Conservation (phyloP, 2,329 filamentous ascomycete genomes). For the Elsinoe arachidis region DNA sequence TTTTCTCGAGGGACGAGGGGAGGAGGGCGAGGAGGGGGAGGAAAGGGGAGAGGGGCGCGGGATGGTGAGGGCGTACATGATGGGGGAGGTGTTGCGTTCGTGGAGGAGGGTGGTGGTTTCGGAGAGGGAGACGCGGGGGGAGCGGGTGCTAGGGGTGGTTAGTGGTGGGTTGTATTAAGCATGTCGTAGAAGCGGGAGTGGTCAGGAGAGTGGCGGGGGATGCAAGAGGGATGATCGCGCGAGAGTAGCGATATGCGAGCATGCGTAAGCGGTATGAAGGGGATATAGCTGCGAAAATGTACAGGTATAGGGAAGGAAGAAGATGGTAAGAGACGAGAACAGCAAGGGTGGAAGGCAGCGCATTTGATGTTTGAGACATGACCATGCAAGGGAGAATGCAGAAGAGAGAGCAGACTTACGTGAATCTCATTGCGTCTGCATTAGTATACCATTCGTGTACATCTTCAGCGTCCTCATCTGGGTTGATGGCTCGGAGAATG, state of each 20-base stretch:
- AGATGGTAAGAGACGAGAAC: not conserved
- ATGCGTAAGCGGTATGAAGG: no score
- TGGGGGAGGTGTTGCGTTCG: not conserved
- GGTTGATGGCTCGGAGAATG: conserved; percentile 4
- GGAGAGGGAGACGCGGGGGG: not conserved
- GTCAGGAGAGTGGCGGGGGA: not conserved
- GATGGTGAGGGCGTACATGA: conserved; percentile 9
- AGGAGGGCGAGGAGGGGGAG: not conserved
- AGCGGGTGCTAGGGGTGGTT: not conserved
- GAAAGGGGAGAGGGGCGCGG: not conserved
- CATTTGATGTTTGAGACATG: not conserved
- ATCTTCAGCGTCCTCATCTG: conserved; percentile 4
- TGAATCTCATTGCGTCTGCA: not conserved
- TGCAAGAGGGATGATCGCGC: not conserved
- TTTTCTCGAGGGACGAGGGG: not conserved
- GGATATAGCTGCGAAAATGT: not conserved
- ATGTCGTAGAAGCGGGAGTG: not conserved
- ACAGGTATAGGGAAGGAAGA: no score
- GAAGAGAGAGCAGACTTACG: not conserved
- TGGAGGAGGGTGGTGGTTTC: not conserved
- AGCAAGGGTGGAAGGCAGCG: no score
- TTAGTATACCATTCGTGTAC: conserved; percentile 3
- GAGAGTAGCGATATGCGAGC: not conserved
- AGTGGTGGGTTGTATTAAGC: no score
- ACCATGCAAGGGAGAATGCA: not conserved